Percentiles rank a stretch among this genome's conserved stretches.
Conservation (phyloP, 257 asterid genomes). For the Scutellaria minor region DNA sequence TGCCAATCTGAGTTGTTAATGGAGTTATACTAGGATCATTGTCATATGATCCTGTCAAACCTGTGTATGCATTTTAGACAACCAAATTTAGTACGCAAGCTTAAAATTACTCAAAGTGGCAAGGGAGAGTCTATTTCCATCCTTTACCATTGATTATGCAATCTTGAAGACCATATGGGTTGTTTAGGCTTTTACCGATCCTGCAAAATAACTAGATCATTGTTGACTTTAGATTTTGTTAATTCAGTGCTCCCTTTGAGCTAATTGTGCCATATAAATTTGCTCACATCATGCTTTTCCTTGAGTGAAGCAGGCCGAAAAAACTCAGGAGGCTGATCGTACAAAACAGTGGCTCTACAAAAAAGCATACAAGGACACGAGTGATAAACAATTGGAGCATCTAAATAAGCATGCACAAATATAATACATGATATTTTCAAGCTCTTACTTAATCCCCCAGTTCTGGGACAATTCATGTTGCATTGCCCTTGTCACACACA, state of each 20-base stretch:
- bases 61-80: constrained; percentile 39
- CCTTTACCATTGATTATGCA: constrained; percentile 76
- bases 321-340: constrained; percentile 96
- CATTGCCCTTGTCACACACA: constrained; percentile 97
- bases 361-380: constrained; percentile 27
- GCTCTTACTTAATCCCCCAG: constrained; percentile 88
- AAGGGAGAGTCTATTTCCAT: constrained; percentile 27
- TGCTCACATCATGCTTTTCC: constrained; percentile 82
- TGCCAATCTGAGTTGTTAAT: constrained; percentile 65
- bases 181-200: constrained; percentile 61
- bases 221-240: constrained; percentile 36
- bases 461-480: constrained; percentile 92
- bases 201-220: constrained; percentile 82
- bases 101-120: constrained; percentile 22
- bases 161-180: constrained; percentile 66
- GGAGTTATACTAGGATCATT: constrained; percentile 56
- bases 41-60: constrained; percentile 41
- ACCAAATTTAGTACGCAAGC: constrained; percentile 20
- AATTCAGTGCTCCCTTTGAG: constrained; percentile 35
- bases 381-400: constrained; percentile 18
- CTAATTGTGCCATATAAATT: constrained; percentile 30
- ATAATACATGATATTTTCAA: constrained; percentile 2
- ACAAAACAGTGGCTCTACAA: constrained; percentile 83
- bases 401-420: constrained; percentile 15
- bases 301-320: constrained; percentile 76